Percentiles rank a stretch among this genome's conserved stretches.
phyloP scores from a whole-genome alignment of 1,139 yeast species.

The Kurtzmaniella quercitrusa region DNA sequence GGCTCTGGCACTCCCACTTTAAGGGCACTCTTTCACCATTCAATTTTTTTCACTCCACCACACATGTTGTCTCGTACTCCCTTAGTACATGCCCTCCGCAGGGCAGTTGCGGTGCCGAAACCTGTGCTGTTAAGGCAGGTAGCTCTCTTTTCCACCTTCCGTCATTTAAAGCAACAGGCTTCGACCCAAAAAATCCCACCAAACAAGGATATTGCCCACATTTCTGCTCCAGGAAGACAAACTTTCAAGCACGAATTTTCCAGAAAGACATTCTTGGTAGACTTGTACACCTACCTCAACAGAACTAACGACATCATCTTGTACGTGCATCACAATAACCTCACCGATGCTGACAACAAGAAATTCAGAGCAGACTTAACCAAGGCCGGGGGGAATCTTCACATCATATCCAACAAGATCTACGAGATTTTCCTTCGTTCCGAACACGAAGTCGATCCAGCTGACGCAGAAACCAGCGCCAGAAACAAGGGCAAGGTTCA shows the following conservation, averaged over 20 bases:
- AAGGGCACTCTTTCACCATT: neutral
- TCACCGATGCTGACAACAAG: slow-evolving; percentile 65
- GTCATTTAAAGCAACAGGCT: neutral
- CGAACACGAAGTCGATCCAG: slow-evolving; percentile 68
- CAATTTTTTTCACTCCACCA: slow-evolving; percentile 1
- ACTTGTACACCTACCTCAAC: slow-evolving; percentile 69
- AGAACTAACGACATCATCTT: slow-evolving; percentile 65
- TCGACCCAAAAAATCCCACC: neutral
- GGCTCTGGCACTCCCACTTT: neutral
- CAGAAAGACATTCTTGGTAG: slow-evolving; percentile 81
- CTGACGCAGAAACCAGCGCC: slow-evolving; percentile 50
- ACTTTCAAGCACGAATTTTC: slow-evolving; percentile 53
- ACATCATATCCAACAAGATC: slow-evolving; percentile 62
- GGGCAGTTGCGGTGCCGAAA: neutral
- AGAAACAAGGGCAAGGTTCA: slow-evolving; percentile 46
- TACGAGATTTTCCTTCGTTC: slow-evolving; percentile 77
- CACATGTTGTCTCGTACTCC: neutral
- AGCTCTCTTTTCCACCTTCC: neutral
- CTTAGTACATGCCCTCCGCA: neutral
- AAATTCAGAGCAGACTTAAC: slow-evolving; percentile 57
- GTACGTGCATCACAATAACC: slow-evolving; percentile 79
- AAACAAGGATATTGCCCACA: slow-evolving; percentile 1
- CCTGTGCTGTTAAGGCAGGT: neutral
- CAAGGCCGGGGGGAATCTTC: slow-evolving; percentile 61
- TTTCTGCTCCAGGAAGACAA: slow-evolving; percentile 19